A percentile compares a stretch with the other conserved stretches of the same genome.
phyloP scores from a whole-genome alignment of 2,329 filamentous ascomycete species.

The Penicillium sp. region DNA sequence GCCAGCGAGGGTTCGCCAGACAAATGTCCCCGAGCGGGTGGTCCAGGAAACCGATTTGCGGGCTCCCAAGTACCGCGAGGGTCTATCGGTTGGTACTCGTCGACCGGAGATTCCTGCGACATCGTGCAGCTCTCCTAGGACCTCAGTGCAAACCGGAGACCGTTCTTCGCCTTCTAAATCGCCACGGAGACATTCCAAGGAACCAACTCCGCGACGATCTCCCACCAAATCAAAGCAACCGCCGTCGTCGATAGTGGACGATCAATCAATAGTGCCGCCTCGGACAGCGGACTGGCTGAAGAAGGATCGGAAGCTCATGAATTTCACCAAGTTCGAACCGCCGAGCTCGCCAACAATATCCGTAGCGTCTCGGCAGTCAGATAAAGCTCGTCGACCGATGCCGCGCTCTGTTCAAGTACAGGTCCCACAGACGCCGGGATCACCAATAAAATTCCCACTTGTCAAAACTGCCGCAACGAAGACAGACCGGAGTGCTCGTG shows the following conservation, averaged over 20 bases:
- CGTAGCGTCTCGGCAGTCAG: conserved; percentile 19
- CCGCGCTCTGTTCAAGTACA: conserved; percentile 5
- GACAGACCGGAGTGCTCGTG: not conserved
- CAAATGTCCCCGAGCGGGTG: conserved; percentile 14
- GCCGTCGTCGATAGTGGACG: not conserved
- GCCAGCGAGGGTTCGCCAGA: not conserved
- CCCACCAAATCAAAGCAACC: conserved; percentile 1
- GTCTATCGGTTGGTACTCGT: conserved; percentile 5
- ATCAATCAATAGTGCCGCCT: conserved; percentile 1
- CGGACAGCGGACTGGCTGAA: conserved; percentile 27
- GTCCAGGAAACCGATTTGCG: conserved; percentile 30
- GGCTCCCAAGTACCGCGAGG: conserved; percentile 19
- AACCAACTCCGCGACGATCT: not conserved
- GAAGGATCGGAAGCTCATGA: conserved; percentile 27
- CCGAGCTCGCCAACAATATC: conserved; percentile 36
- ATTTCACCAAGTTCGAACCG: conserved; percentile 34
- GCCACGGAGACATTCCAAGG: not conserved
- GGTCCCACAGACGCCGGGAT: conserved; percentile 5
- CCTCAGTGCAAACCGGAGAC: not conserved
- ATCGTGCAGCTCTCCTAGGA: not conserved
- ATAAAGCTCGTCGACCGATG: conserved; percentile 8
- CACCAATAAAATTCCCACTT: not conserved
- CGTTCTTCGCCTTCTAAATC: conserved; percentile 1
- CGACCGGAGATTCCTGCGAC: not conserved
- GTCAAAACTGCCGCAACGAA: not conserved